Conservation (phyloP, 2,329 filamentous ascomycete genomes). For the Fusarium albidum region DNA sequence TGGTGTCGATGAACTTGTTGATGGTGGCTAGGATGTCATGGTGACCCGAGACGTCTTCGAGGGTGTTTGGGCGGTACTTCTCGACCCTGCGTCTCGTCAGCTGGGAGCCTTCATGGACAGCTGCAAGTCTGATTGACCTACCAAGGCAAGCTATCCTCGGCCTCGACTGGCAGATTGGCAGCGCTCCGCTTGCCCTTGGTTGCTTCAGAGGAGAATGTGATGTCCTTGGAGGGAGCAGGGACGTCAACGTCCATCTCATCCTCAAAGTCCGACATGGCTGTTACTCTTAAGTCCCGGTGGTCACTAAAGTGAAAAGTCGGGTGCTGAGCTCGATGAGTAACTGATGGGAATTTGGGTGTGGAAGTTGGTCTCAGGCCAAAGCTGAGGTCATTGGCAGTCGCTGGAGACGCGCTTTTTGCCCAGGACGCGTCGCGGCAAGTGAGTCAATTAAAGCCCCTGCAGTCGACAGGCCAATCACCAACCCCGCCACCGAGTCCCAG, state of each 20-base stretch:
- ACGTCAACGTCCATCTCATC: conserved; percentile 70
- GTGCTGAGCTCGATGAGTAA: background rate
- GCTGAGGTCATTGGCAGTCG: conserved; percentile 39
- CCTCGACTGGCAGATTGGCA: conserved; percentile 92
- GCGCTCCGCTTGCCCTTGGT: conserved; percentile 91
- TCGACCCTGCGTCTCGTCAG: conserved; percentile 73
- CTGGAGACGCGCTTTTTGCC: conserved; percentile 40
- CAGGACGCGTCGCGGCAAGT: conserved; percentile 43
- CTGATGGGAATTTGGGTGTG: conserved; percentile 7
- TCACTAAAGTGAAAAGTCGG: background rate
- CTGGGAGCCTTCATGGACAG: background rate
- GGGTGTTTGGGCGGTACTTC: conserved; percentile 90
- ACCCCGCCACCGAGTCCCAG: background rate
- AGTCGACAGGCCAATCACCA: conserved; percentile 20
- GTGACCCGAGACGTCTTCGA: conserved; percentile 94
- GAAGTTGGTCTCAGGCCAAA: conserved; percentile 11
- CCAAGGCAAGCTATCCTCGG: conserved; percentile 95
- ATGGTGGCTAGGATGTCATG: conserved; percentile 97
- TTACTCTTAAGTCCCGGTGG: background rate
- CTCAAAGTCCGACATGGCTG: conserved; percentile 65
- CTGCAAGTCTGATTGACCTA: conserved; percentile 47
- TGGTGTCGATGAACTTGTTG: conserved; percentile 95
- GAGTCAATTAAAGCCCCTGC: conserved; percentile 41
- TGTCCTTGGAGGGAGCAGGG: conserved; percentile 55
- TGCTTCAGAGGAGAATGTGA: conserved; percentile 77